phyloP scores from a whole-genome alignment of 257 asterid genomes.

The Coffea canephora region DNA sequence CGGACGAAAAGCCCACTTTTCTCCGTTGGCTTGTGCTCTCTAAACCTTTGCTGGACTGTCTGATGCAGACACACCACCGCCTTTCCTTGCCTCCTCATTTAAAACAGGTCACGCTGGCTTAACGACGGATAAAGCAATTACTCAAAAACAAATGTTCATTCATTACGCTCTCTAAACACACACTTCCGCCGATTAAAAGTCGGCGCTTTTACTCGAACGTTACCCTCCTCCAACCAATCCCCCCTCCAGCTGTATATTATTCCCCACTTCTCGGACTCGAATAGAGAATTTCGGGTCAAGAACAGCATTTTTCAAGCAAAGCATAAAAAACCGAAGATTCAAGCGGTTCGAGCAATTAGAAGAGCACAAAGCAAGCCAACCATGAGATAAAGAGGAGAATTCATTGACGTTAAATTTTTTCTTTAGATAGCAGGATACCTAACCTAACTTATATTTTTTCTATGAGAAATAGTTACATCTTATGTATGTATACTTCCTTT shows the following conservation, averaged over 20 bases:
- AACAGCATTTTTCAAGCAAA: too few species aligned
- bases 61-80: neutral
- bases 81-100: neutral
- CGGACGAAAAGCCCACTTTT: neutral
- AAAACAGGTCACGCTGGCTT: neutral
- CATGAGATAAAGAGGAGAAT: neutral
- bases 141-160: neutral
- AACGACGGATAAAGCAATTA: neutral
- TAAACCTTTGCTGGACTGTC: neutral
- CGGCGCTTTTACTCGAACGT: neutral
- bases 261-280: too few species aligned
- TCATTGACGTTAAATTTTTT: neutral
- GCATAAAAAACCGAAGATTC: neutral
- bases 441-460: neutral
- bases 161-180: neutral
- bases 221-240: neutral
- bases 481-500: slow-evolving; percentile 17
- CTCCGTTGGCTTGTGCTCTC: neutral
- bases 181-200: neutral
- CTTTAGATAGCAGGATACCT: neutral
- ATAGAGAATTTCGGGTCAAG: neutral
- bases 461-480: slow-evolving; percentile 18
- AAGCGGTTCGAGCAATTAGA: neutral
- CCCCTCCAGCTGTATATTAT: neutral
- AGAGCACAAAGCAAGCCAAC: neutral